Evolutionary conservation across 176 grass and related monocot species (phyloP).

Genomic region (Triticum dicoccoides): DNA sequence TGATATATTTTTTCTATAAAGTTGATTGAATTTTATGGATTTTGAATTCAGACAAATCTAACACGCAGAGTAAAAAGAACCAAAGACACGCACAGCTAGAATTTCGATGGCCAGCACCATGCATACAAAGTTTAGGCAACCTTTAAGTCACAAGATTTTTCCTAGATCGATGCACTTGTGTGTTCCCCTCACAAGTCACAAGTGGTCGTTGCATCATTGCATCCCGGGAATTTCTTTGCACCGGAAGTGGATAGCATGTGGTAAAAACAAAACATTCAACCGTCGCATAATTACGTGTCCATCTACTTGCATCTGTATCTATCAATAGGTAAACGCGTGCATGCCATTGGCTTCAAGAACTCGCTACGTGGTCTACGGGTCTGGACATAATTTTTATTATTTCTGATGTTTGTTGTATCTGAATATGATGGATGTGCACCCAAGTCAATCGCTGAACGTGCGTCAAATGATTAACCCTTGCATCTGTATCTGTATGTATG

Average conservation of each 20-base stretch:
- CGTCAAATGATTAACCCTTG: neutral
- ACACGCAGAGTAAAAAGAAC: too few species aligned
- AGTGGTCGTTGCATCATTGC: constrained; percentile 22
- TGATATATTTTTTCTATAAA: too few species aligned
- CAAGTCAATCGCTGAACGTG: neutral
- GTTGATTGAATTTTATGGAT: too few species aligned
- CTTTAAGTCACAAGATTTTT: constrained; percentile 12
- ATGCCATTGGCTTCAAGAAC: too few species aligned
- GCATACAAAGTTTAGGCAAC: too few species aligned
- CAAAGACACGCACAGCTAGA: neutral
- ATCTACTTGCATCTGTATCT: too few species aligned
- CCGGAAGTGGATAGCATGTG: neutral
- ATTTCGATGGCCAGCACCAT: too few species aligned
- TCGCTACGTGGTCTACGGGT: too few species aligned
- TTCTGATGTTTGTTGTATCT: neutral
- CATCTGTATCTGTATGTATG: neutral
- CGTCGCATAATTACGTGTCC: neutral
- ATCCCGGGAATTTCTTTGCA: neutral
- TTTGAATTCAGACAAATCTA: too few species aligned
- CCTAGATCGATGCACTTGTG: neutral
- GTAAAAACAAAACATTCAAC: neutral
- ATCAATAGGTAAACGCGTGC: too few species aligned
- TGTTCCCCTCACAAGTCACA: neutral
- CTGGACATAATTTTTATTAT: too few species aligned
- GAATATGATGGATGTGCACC: neutral